Percentiles rank a stretch among this genome's conserved stretches.
Evolutionary conservation across 2,329 filamentous ascomycete species (phyloP).

Genomic region (Sodiomyces alkalinus): DNA sequence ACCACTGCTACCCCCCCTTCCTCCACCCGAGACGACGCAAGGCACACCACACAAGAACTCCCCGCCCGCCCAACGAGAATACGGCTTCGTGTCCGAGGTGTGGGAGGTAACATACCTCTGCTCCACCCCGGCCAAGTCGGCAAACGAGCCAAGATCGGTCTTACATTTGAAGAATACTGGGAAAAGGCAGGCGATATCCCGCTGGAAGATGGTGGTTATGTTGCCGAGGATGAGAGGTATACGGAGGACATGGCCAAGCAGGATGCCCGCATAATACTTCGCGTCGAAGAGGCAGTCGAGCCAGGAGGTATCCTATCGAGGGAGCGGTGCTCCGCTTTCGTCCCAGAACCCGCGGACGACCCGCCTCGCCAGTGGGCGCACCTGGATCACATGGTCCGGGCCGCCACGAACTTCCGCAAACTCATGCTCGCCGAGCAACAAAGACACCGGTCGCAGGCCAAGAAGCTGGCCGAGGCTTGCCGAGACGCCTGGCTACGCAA

Average conservation of each 20-base stretch:
- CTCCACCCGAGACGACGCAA: too few relatives aligned
- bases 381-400: slow-evolving; percentile 67
- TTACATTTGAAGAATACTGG: slow-evolving; percentile 44
- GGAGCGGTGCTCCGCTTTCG: slow-evolving; percentile 55
- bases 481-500: slow-evolving; percentile 59
- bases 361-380: slow-evolving; percentile 73
- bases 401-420: slow-evolving; percentile 65
- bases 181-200: slow-evolving; percentile 31
- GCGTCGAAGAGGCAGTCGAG: slow-evolving; percentile 57
- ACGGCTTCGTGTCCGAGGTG: too few relatives aligned
- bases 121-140: slow-evolving; percentile 44
- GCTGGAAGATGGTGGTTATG: slow-evolving; percentile 43
- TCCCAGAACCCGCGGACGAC: slow-evolving; percentile 57
- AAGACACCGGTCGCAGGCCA: slow-evolving; percentile 62
- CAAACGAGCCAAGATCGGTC: slow-evolving; percentile 34
- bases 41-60: too few relatives aligned
- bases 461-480: slow-evolving; percentile 64
- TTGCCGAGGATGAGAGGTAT: slow-evolving; percentile 40
- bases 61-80: too few relatives aligned
- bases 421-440: slow-evolving; percentile 67
- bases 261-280: slow-evolving; percentile 55
- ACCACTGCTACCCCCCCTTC: too few relatives aligned
- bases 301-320: slow-evolving; percentile 61
- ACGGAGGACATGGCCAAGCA: slow-evolving; percentile 46
- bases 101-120: slow-evolving; percentile 29